phyloP scores from a whole-genome alignment of 139 green algal genomes.

The Chlamydomonas schloesseri region DNA sequence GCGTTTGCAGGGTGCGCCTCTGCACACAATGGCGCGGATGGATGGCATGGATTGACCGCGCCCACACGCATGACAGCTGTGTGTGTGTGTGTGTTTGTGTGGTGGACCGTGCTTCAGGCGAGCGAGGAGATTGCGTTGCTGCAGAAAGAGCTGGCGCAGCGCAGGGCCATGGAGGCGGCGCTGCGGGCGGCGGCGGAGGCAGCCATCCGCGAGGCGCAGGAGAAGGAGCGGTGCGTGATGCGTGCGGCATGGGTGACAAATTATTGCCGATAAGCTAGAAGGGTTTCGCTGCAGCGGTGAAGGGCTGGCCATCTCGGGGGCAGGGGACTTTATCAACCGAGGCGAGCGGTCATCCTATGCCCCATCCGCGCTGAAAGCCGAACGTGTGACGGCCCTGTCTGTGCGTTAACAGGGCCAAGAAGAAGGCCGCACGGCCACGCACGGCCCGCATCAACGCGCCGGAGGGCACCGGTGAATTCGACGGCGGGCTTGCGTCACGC shows the following conservation, averaged over 20 bases:
- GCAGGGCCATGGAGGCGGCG: constrained; percentile 37
- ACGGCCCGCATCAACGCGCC: background rate
- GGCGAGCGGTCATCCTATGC: no score
- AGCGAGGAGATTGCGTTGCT: constrained; percentile 42
- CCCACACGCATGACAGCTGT: no score
- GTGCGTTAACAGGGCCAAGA: background rate
- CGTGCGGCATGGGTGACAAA: no score
- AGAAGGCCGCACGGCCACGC: background rate
- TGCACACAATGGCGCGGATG: background rate
- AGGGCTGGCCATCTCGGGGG: no score
- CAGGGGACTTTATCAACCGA: no score
- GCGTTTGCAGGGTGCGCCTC: no score
- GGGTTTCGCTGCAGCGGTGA: no score
- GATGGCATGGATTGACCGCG: no score
- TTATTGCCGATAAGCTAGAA: no score
- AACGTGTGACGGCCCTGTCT: no score
- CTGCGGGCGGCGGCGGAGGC: constrained; percentile 30
- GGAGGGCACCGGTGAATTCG: background rate
- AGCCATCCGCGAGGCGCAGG: constrained; percentile 33
- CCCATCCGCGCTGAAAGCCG: no score
- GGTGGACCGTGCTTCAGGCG: background rate
- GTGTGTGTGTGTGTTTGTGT: no score
- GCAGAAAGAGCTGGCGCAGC: constrained; percentile 38
- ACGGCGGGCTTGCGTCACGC: background rate
- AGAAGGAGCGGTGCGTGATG: background rate